Evolutionary conservation across 495 filamentous ascomycete genomes (phyloP).

Genomic region (Penicillium ochrochloron): DNA sequence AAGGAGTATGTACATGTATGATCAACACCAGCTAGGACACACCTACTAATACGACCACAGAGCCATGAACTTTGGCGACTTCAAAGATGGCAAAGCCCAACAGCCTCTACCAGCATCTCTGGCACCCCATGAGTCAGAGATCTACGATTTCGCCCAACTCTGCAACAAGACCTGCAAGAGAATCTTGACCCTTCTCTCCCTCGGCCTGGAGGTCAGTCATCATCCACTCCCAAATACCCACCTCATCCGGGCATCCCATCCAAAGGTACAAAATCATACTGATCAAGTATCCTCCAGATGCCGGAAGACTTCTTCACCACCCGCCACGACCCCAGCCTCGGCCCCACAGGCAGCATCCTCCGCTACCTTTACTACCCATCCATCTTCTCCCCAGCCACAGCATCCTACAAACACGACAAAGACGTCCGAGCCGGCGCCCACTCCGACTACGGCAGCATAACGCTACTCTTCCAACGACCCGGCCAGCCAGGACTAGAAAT

Average conservation of each 20-base stretch:
- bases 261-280: slow-evolving; percentile 15
- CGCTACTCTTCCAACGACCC: slow-evolving; percentile 76
- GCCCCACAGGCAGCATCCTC: slow-evolving; percentile 73
- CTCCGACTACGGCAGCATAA: slow-evolving; percentile 69
- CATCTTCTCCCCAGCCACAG: slow-evolving; percentile 45
- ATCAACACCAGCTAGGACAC: not conserved
- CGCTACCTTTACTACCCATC: slow-evolving; percentile 83
- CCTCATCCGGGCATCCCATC: not conserved
- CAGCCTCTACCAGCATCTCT: slow-evolving; percentile 78
- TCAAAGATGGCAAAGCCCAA: slow-evolving; percentile 69
- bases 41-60: slow-evolving; percentile 57
- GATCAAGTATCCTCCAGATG: slow-evolving; percentile 36
- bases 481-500: slow-evolving; percentile 90
- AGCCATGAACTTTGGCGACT: slow-evolving; percentile 91
- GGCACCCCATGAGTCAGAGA: slow-evolving; percentile 58
- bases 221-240: not conserved
- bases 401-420: slow-evolving; percentile 51
- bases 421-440: slow-evolving; percentile 71
- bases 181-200: slow-evolving; percentile 74
- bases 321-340: slow-evolving; percentile 64
- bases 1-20: slow-evolving; percentile 69
- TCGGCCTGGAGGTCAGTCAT: slow-evolving; percentile 65
- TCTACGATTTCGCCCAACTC: slow-evolving; percentile 65
- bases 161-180: slow-evolving; percentile 77
- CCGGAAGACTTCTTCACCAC: slow-evolving; percentile 70